Percentiles rank a stretch among this genome's conserved stretches.
Evolutionary conservation across 1,284 basidiomycete species (phyloP).

Genomic region (Ustilago nuda): DNA sequence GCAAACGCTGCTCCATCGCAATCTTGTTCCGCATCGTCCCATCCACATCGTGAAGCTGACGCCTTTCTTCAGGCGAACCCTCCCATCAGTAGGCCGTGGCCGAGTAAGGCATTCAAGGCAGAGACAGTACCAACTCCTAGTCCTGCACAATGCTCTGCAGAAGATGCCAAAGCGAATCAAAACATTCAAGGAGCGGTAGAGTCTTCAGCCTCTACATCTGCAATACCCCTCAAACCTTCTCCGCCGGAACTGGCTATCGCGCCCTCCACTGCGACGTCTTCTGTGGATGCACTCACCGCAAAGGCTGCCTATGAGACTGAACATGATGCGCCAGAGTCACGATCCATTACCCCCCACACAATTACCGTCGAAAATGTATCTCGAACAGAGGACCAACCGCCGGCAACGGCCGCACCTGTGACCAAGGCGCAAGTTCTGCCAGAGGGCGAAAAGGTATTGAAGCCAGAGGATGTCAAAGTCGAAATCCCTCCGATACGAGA

Average conservation of each 20-base stretch:
- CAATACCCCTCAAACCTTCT: conserved; percentile 16
- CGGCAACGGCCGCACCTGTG: background rate
- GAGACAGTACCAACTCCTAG: background rate
- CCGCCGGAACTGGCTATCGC: background rate
- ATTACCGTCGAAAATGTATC: no score
- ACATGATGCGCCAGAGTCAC: background rate
- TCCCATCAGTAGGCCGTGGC: conserved; percentile 24
- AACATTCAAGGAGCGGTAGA: background rate
- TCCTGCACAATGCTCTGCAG: background rate
- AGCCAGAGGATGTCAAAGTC: background rate
- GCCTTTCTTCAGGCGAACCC: background rate
- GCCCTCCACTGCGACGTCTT: background rate
- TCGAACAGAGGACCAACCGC: no score
- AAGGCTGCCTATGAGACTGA: background rate
- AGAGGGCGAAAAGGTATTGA: background rate
- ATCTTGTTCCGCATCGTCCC: background rate
- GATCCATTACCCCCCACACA: background rate
- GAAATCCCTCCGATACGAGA: conserved; percentile 8
- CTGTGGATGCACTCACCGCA: background rate
- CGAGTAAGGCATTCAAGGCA: conserved; percentile 15
- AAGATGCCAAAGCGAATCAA: background rate
- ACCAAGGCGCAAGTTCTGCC: background rate
- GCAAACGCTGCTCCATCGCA: background rate
- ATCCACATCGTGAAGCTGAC: background rate
- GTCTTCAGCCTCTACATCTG: background rate